phyloP scores from a whole-genome alignment of 164 flowering plant species.

The Berberis thunbergii region DNA sequence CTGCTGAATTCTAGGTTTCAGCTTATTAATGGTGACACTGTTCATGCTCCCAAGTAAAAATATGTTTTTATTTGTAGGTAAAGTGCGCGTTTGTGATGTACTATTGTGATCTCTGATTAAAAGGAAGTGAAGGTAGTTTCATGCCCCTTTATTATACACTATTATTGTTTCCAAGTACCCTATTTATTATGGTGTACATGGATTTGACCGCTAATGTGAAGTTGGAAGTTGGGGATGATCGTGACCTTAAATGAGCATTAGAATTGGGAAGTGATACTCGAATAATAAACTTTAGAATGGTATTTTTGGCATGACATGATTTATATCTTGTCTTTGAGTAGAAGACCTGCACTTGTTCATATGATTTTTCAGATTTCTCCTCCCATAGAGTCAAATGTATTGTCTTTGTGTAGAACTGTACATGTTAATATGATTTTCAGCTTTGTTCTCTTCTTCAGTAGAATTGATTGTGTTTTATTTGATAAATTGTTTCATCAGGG shows the following conservation, averaged over 20 bases:
- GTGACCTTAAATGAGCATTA: background rate
- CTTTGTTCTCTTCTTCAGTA: too few relatives aligned
- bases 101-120: slow-evolving; percentile 94
- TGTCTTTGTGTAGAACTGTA: too few relatives aligned
- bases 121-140: slow-evolving; percentile 96
- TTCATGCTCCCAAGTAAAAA: slow-evolving; percentile 80
- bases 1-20: slow-evolving; percentile 34
- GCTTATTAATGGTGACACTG: slow-evolving; percentile 51
- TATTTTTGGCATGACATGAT: too few relatives aligned
- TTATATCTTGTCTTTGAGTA: too few relatives aligned
- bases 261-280: too few relatives aligned
- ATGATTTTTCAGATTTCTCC: too few relatives aligned
- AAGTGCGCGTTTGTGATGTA: slow-evolving; percentile 58
- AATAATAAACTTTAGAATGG: too few relatives aligned
- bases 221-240: background rate
- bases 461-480: too few relatives aligned
- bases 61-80: slow-evolving; percentile 97
- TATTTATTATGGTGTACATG: slow-evolving; percentile 17
- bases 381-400: too few relatives aligned
- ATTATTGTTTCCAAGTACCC: slow-evolving; percentile 1
- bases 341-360: too few relatives aligned
- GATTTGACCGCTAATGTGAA: slow-evolving; percentile 4
- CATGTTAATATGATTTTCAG: too few relatives aligned
- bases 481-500: too few relatives aligned
- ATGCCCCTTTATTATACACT: slow-evolving; percentile 16